Evolutionary conservation across 225 moss, liverwort and hornwort species (phyloP).

Genomic region (Sphagnum contortum): DNA sequence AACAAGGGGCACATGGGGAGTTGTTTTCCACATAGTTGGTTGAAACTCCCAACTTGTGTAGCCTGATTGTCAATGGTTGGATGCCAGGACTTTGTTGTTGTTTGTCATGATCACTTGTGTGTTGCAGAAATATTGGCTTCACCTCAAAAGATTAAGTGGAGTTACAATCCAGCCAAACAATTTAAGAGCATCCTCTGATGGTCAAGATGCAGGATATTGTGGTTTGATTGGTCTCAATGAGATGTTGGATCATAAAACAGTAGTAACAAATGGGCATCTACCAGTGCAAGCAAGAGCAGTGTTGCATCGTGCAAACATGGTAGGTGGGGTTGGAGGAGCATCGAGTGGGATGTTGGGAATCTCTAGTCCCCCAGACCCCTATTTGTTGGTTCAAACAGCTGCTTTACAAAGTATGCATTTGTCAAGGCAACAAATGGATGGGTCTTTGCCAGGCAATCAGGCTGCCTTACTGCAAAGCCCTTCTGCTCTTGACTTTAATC

Average conservation of each 20-base stretch:
- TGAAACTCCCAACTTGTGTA: no score
- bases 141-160: conserved; percentile 58
- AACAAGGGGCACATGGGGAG: no score
- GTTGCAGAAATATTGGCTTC: conserved; percentile 52
- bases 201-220: conserved; percentile 31
- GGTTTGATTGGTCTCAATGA: conserved; percentile 28
- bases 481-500: conserved; percentile 42
- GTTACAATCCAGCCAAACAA: conserved; percentile 38
- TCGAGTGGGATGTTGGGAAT: conserved; percentile 33
- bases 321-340: conserved; percentile 41
- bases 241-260: conserved; percentile 28
- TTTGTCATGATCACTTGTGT: neutral
- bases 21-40: no score
- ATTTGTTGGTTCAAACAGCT: conserved; percentile 19
- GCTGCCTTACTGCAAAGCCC: conserved; percentile 15
- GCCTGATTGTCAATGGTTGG: no score
- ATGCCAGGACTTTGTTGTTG: no score
- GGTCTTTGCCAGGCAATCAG: conserved; percentile 25
- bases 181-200: conserved; percentile 46
- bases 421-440: conserved; percentile 28
- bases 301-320: conserved; percentile 20
- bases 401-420: conserved; percentile 16
- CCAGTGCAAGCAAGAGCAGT: conserved; percentile 37
- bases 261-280: conserved; percentile 22
- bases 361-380: conserved; percentile 36